Evolutionary conservation across 78 protist genomes (phyloP).

Genomic region (Mantamonas sphyraenae): DNA sequence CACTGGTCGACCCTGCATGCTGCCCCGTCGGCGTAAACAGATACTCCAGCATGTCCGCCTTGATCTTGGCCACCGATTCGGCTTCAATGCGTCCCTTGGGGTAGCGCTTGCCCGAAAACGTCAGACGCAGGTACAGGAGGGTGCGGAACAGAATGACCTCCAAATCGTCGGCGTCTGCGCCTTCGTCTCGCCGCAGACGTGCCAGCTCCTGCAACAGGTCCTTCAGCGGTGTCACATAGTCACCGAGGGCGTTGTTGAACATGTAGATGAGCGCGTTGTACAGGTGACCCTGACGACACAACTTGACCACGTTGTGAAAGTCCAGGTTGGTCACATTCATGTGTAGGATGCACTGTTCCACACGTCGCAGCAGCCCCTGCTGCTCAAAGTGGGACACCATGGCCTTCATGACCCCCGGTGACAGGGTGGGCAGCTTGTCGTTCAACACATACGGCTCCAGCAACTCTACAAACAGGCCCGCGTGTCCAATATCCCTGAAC

Average conservation of each 20-base stretch:
- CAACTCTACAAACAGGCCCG: constrained; percentile 21
- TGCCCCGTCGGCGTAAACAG: no score
- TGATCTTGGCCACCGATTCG: no score
- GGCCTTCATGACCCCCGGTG: constrained; percentile 46
- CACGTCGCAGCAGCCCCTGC: constrained; percentile 2
- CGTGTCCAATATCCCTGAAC: constrained; percentile 5
- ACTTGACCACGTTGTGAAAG: constrained; percentile 38
- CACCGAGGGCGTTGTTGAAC: constrained; percentile 39
- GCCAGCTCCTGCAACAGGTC: constrained; percentile 26
- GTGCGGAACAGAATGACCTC: no score
- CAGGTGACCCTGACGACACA: constrained; percentile 33
- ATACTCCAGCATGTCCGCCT: no score
- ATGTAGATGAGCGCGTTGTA: constrained; percentile 48
- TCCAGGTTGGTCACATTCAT: constrained; percentile 39
- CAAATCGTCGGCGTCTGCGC: no score
- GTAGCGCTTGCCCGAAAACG: constrained; percentile 37
- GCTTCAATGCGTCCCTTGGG: constrained; percentile 30
- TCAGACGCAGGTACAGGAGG: constrained; percentile 19
- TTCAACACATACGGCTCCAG: constrained; percentile 38
- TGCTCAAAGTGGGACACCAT: constrained; percentile 32
- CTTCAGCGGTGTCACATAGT: constrained; percentile 46
- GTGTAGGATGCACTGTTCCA: constrained; percentile 48
- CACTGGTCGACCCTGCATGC: no score
- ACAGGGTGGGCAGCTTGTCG: constrained; percentile 20
- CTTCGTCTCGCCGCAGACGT: no score